phyloP scores from a whole-genome alignment of 371 early-diverging fungal genomes.

The Mucor sp. region DNA sequence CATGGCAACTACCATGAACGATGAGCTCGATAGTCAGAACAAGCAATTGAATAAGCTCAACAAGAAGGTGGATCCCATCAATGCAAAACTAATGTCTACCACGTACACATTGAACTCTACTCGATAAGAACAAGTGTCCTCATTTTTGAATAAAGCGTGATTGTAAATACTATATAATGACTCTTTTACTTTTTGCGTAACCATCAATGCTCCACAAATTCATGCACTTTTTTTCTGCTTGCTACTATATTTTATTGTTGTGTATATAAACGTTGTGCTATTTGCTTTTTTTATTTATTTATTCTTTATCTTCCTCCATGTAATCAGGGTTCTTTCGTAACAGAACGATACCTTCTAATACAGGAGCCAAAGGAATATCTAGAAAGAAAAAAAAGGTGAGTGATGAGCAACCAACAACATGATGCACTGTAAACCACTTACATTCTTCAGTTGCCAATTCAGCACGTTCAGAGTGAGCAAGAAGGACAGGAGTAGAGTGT shows the following conservation, averaged over 20 bases:
- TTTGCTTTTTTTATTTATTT: slow-evolving; percentile 63
- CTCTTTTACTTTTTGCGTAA: background rate
- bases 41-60: slow-evolving; percentile 32
- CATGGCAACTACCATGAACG: slow-evolving; percentile 73
- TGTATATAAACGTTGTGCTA: slow-evolving; percentile 36
- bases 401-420: background rate
- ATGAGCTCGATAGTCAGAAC: slow-evolving; percentile 76
- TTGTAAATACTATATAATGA: too few species aligned
- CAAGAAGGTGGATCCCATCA: slow-evolving; percentile 48
- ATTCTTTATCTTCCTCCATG: slow-evolving; percentile 72
- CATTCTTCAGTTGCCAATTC: slow-evolving; percentile 98
- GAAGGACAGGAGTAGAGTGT: slow-evolving; percentile 96
- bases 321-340: slow-evolving; percentile 92
- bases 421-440: slow-evolving; percentile 31
- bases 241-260: slow-evolving; percentile 7
- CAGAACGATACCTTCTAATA: slow-evolving; percentile 95
- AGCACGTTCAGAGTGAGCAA: slow-evolving; percentile 96
- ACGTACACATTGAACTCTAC: slow-evolving; percentile 52
- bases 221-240: background rate
- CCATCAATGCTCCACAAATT: background rate
- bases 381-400: slow-evolving; percentile 9
- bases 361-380: slow-evolving; percentile 76
- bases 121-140: slow-evolving; percentile 29
- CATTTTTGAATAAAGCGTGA: background rate
- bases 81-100: slow-evolving; percentile 39